A percentile compares a stretch with the other conserved stretches of the same genome.
These are phyloP conservation scores for Gracilaria gracilis DNA, from an alignment of 23 red algal species.

Conservation along the genomic window DNA sequence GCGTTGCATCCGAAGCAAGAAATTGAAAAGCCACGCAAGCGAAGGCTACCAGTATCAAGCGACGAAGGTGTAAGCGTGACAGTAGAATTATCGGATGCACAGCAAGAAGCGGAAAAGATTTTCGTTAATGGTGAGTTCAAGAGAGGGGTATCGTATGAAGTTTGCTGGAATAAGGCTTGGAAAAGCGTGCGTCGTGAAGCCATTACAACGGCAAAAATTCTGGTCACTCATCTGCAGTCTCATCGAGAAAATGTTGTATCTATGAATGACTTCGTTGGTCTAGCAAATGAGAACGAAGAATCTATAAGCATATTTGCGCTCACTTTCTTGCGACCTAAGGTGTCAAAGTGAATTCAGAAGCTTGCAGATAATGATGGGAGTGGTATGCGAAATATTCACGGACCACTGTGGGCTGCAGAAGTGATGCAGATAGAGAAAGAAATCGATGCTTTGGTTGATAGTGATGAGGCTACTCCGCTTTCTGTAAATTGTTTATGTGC, in stretches of 20 bases:
- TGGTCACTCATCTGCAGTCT: not conserved
- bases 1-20: no score
- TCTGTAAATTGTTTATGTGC: not conserved
- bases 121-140: no score
- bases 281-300: not conserved
- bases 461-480: not conserved
- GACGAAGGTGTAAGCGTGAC: no score
- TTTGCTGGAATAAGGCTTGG: not conserved
- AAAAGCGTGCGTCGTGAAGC: not conserved
- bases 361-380: not conserved
- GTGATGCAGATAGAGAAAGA: not conserved
- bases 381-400: conserved; percentile 3
- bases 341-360: not conserved
- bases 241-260: not conserved
- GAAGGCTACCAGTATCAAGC: no score
- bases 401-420: not conserved
- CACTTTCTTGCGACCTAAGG: not conserved
- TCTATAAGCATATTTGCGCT: conserved; percentile 3
- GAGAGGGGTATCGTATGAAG: no score
- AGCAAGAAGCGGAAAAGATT: no score
- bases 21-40: no score
- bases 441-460: not conserved
- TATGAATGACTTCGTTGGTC: not conserved
- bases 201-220: not conserved
- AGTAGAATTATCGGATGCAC: no score